Percentiles rank a stretch among this genome's conserved stretches.
Evolutionary conservation across 306 rosid species (phyloP).

Genomic region (Rubus idaeus): DNA sequence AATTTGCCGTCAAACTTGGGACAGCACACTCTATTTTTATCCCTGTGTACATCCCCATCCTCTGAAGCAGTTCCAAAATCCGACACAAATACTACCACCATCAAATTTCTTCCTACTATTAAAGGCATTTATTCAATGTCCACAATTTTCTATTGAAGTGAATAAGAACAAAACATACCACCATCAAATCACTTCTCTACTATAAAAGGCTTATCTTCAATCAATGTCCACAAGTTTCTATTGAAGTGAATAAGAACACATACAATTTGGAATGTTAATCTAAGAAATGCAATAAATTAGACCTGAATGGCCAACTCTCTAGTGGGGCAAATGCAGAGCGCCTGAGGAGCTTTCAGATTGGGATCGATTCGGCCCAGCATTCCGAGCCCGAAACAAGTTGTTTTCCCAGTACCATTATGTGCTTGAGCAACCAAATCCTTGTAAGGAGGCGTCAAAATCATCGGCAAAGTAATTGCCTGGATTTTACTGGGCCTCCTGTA

Average conservation of each 20-base stretch:
- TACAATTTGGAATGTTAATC: no score
- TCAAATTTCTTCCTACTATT: not conserved
- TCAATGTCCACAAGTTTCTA: not conserved
- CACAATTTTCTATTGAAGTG: not conserved
- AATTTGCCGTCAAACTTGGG: slow-evolving; percentile 43
- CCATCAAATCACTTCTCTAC: no score
- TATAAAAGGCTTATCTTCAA: not conserved
- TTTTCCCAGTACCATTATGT: slow-evolving; percentile 87
- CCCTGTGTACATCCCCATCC: slow-evolving; percentile 65
- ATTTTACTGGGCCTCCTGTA: slow-evolving; percentile 63
- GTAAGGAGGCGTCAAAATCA: slow-evolving; percentile 71
- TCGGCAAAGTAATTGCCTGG: slow-evolving; percentile 70
- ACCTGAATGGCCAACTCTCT: slow-evolving; percentile 86
- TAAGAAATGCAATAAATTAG: not conserved
- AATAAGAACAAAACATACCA: no score
- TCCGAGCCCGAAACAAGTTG: slow-evolving; percentile 85
- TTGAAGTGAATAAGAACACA: not conserved
- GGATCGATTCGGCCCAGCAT: slow-evolving; percentile 85
- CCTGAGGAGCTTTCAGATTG: slow-evolving; percentile 60
- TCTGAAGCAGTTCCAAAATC: slow-evolving; percentile 58
- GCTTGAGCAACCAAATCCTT: slow-evolving; percentile 81
- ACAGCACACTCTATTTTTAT: slow-evolving; percentile 59
- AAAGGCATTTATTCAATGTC: not conserved
- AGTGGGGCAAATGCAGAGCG: slow-evolving; percentile 83
- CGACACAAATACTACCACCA: slow-evolving; percentile 4